Percentiles rank a stretch among this genome's conserved stretches.
Conservation (phyloP, 2,329 filamentous ascomycete species). For the Fusarium fujikuroi region DNA sequence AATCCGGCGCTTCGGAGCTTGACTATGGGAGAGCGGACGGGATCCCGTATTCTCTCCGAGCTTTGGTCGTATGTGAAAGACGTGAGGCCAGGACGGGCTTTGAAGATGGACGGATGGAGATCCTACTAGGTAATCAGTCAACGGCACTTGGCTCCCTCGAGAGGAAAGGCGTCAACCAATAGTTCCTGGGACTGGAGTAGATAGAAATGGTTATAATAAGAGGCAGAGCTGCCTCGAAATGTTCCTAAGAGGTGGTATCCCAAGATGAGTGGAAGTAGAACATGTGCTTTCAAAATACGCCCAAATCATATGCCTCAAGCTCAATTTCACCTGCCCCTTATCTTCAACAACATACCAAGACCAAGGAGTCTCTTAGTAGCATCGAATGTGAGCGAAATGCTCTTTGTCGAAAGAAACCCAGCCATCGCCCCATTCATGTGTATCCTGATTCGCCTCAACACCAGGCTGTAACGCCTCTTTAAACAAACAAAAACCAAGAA, state of each 20-base stretch:
- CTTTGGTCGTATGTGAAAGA: slow-evolving; percentile 13
- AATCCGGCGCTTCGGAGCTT: slow-evolving; percentile 21
- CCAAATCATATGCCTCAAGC: background rate
- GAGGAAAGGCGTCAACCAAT: background rate
- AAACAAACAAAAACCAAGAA: background rate
- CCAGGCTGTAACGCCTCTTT: slow-evolving; percentile 25
- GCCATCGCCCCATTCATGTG: background rate
- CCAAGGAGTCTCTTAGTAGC: background rate
- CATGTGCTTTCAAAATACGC: background rate
- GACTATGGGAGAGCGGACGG: slow-evolving; percentile 16
- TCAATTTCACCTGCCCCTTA: background rate
- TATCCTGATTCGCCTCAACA: slow-evolving; percentile 35
- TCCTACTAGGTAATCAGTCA: fast-evolving
- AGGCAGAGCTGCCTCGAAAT: background rate
- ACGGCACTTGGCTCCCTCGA: background rate
- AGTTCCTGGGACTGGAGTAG: background rate
- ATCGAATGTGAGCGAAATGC: background rate
- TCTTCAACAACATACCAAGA: background rate
- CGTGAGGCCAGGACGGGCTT: background rate
- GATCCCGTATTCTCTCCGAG: slow-evolving; percentile 21
- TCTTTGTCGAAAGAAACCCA: background rate
- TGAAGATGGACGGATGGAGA: background rate
- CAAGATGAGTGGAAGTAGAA: background rate
- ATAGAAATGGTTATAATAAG: background rate
- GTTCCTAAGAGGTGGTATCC: background rate